These are phyloP conservation scores for Cryptococcus sp. DNA, from an alignment of 1,284 basidiomycete genomes.

Conservation along the genomic window DNA sequence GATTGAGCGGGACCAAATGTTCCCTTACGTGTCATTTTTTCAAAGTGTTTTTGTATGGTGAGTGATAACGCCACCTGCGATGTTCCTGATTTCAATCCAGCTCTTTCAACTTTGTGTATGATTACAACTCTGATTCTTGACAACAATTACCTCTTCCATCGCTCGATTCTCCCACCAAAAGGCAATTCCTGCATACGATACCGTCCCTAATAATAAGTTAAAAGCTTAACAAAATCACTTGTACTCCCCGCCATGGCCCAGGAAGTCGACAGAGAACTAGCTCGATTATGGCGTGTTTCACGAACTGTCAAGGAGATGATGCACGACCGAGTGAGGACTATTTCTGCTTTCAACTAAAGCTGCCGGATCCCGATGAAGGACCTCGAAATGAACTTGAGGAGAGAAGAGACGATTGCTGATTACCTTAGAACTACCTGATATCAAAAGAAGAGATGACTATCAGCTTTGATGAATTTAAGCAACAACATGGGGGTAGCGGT, in stretches of 20 bases:
- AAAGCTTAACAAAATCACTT: neutral
- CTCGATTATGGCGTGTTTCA: slow-evolving; percentile 87
- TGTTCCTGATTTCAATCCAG: too few species aligned
- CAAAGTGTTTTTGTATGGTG: too few species aligned
- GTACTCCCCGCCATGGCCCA: slow-evolving; percentile 21
- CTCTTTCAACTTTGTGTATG: too few species aligned
- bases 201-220: too few species aligned
- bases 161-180: too few species aligned
- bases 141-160: too few species aligned
- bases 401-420: neutral
- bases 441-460: slow-evolving; percentile 48
- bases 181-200: too few species aligned
- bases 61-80: too few species aligned
- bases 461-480: slow-evolving; percentile 46
- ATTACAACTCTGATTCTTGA: too few species aligned
- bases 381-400: neutral
- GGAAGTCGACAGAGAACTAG: slow-evolving; percentile 42
- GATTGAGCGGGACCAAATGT: too few species aligned
- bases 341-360: neutral
- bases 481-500: slow-evolving; percentile 34
- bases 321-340: slow-evolving; percentile 63
- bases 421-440: slow-evolving; percentile 42
- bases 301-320: slow-evolving; percentile 95
- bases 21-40: too few species aligned
- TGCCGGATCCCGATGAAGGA: neutral